Conservation (phyloP, 2,329 filamentous ascomycete species). For the Ceratocystis cubensis region DNA sequence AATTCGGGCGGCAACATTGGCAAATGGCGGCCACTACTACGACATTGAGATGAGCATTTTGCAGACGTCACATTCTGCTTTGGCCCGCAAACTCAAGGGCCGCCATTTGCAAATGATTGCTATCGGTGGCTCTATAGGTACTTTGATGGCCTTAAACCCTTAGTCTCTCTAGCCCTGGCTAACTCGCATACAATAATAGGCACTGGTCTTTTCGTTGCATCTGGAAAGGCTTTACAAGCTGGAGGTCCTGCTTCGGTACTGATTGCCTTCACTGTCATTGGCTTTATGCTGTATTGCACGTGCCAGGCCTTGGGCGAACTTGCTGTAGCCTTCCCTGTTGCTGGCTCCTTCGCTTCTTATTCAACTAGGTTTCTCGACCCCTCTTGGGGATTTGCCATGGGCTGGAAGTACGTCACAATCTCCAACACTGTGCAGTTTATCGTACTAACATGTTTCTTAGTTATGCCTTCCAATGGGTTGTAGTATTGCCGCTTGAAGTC, state of each 20-base stretch:
- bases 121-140: slow-evolving; percentile 80
- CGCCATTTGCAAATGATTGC: slow-evolving; percentile 96
- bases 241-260: slow-evolving; percentile 70
- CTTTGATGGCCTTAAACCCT: slow-evolving; percentile 18
- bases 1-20: slow-evolving; percentile 27
- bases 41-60: slow-evolving; percentile 48
- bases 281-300: slow-evolving; percentile 80
- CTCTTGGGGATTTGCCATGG: slow-evolving; percentile 91
- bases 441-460: slow-evolving; percentile 30
- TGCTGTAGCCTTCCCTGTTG: slow-evolving; percentile 78
- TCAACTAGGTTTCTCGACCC: slow-evolving; percentile 87
- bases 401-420: slow-evolving; percentile 58
- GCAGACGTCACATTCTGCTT: slow-evolving; percentile 61
- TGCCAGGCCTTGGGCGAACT: slow-evolving; percentile 86
- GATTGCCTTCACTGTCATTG: slow-evolving; percentile 67
- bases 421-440: not conserved
- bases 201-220: slow-evolving; percentile 78
- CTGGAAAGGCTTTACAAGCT: slow-evolving; percentile 53
- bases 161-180: not conserved
- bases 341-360: slow-evolving; percentile 84
- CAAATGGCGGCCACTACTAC: slow-evolving; percentile 38
- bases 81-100: slow-evolving; percentile 66
- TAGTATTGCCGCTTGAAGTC: slow-evolving; percentile 72
- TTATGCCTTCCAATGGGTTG: slow-evolving; percentile 79
- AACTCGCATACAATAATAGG: slow-evolving; percentile 32